Base-by-base conservation (phyloP, 139 green algal species). In the Micromonas pusilla region DNA sequence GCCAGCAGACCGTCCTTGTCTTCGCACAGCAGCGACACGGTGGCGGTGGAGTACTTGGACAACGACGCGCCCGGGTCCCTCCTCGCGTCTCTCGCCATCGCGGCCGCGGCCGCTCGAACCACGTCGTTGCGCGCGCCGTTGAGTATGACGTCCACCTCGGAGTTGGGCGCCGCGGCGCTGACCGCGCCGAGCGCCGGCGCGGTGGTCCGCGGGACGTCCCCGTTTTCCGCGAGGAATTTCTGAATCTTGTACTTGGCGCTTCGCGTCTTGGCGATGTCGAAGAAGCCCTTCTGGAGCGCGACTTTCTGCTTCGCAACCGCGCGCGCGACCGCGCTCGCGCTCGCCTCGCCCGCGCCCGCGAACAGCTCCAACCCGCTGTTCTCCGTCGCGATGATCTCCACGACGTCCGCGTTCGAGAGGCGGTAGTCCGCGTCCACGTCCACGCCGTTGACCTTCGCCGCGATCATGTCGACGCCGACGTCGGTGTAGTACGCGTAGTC, bases 401-500 rank as follows among this genome's bases (percentile, higher is more conserved):
- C 89, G 52, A 96, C 89, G 52, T 96, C 90, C 23, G 86, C 88
- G 33, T 95, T 96, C n/a, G 80, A 73, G 64, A 97, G 87, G 52
- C 73, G 70, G 23, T 90, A 73, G 34, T 73, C 72, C 2, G 83
- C 67, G 3, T 75, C n/a, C 21, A 93, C 90, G 28, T 85, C 31
- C 30, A 85, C 86, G 68, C 89, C 89, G 73, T 96, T 95, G 0
- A 96, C 89, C 77, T 91, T 92, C 25, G 83, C 88, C 4, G 74
- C 85, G 31, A 92, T 71, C 90, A 96, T 96, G 31, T 86, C 77
- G 64, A 95, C 91, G 77, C 92, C 92, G 23, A 95, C 80, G 80
- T 97, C 89, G 3, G 95, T 87, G 79, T 93, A 86, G 81, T 95
- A 97, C 1, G 92, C 92, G 88, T 96, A 97, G 86, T 97, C 92